phyloP scores from a whole-genome alignment of 352 stramenopile genomes.

The Elongisporangium prolatum region DNA sequence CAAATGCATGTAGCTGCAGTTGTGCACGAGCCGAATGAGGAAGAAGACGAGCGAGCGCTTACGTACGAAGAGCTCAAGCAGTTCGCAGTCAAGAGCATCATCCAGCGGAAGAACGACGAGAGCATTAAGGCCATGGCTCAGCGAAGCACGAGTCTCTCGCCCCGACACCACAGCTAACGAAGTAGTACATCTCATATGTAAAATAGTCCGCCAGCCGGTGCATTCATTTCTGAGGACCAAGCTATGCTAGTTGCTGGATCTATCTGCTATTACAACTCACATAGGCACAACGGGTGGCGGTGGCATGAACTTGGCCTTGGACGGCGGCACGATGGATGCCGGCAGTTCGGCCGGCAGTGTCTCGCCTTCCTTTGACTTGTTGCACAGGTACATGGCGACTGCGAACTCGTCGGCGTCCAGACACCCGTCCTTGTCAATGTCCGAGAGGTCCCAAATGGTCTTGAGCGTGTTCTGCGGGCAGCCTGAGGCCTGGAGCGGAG shows the following conservation, averaged over 20 bases:
- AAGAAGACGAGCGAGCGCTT: slow-evolving; percentile 64
- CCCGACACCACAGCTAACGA: neutral
- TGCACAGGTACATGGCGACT: slow-evolving; percentile 87
- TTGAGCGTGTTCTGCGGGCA: slow-evolving; percentile 73
- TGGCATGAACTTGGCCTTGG: slow-evolving; percentile 17
- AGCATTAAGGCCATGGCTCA: neutral
- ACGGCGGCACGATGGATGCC: slow-evolving; percentile 48
- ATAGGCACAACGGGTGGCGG: neutral
- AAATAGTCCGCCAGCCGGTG: neutral
- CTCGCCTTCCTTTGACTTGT: slow-evolving; percentile 68
- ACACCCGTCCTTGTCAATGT: slow-evolving; percentile 86
- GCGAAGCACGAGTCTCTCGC: neutral
- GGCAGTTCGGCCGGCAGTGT: slow-evolving; percentile 58
- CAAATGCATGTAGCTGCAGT: neutral
- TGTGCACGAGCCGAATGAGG: slow-evolving; percentile 24
- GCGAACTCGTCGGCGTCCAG: slow-evolving; percentile 90
- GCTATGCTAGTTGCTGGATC: neutral
- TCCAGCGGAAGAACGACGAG: slow-evolving; percentile 20
- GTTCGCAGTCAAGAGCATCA: slow-evolving; percentile 54
- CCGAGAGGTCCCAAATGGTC: slow-evolving; percentile 87
- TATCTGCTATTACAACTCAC: neutral
- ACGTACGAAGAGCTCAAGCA: slow-evolving; percentile 70
- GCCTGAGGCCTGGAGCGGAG: slow-evolving; percentile 58
- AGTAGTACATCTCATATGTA: neutral
- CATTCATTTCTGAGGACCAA: too few species aligned